Evolutionary conservation across 805 yeast species (phyloP), one percentile per base, ranked within the genome.

Genomic region (Candida pini): DNA sequence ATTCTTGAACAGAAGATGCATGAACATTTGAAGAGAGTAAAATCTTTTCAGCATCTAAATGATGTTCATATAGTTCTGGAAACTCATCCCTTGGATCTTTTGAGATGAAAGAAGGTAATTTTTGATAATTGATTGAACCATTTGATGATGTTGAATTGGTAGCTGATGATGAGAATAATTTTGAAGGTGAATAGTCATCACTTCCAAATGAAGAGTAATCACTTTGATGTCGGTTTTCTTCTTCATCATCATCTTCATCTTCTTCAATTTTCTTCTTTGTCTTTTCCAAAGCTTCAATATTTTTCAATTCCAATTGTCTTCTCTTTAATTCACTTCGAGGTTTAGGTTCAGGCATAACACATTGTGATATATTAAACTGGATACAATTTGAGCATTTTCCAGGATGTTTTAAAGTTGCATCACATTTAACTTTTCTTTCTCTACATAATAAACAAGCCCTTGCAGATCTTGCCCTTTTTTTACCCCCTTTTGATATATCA

Each of bases 371-470:
- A 6, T 82, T 80, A 55, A 80, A 81, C 3, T 82, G 78, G 23
- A 73, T 65, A 52, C 90, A 81, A 54, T 81, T 81, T 16, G 88
- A 71, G 48, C 84, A 77, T 32, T 43, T 45, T 2, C 33, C 39
- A 0, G 82, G 83, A 49, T 66, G 64, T 35, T 63, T 70, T 22
- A 56, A 54, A 10, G 66, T 81, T 9, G 81, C 84, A 50, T 80
- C 86, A 59, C 94, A 83, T 23, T 88, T 71, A n/a, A 83, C 92
- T 48, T 83, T 83, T 23, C 92, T 64, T 6, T 80, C 71, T 35
- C 86, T 77, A 51, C 92, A 84, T n/a, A 82, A 81, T 26, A 74
- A 70, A 51, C 92, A 82, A 3, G 89, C 90, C 30, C 85, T 59
- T 7, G 82, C 63, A 0, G 87, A 82, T 33, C 89, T 62, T 31